Evolutionary conservation across 2,329 filamentous ascomycete species (phyloP), one percentile per base, ranked within the genome.

Genomic region (Penicillium hesseltinei): DNA sequence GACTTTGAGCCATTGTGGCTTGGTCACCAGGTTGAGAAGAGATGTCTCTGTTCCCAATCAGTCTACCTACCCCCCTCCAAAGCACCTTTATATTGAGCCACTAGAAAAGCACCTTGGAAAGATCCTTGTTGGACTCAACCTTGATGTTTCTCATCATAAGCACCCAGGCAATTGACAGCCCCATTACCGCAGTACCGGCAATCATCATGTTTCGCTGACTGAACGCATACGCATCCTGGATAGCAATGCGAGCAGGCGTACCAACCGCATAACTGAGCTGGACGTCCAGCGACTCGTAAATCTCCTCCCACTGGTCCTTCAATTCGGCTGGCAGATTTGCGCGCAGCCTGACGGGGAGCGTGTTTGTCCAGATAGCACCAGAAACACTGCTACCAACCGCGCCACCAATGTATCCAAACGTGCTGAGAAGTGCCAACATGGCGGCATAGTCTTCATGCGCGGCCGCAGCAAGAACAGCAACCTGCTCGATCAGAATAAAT

Each of bases 301-400:
- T 80, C 7, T 56, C 53, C 7, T 62, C 66, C 4, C 78, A 43
- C 51, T 77, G 73, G 65, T 3, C 55, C 43, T 58, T 50, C 10
- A 51, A 51, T 5, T 61, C 59, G 0, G 40, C 46, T 11, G 83
- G 82, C 0, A 85, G 72, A 52, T 80, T 73, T 44, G 71, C 66
- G 19, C 58, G 60, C 7, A 87, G 74, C 0, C 76, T 76, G 5
- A 71, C 67, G 4, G 76, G 77, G 68, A 88, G 82, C 0, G 81
- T 80, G 55, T 81, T 78, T 0, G 80, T 83, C 84, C 84, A 88
- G 63, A 88, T 85, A 23, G 84, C 84, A 0, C 78, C 78, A 1
- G 84, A 79, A 43, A 88, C 79, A 11, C 83, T 80, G 8, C 72
- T 75, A 1, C 84, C 84, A 9, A 85, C 71, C 0, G 82, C 81